Conservation (phyloP, 2,329 filamentous ascomycete species). For the Nigrospora osmanthi region DNA sequence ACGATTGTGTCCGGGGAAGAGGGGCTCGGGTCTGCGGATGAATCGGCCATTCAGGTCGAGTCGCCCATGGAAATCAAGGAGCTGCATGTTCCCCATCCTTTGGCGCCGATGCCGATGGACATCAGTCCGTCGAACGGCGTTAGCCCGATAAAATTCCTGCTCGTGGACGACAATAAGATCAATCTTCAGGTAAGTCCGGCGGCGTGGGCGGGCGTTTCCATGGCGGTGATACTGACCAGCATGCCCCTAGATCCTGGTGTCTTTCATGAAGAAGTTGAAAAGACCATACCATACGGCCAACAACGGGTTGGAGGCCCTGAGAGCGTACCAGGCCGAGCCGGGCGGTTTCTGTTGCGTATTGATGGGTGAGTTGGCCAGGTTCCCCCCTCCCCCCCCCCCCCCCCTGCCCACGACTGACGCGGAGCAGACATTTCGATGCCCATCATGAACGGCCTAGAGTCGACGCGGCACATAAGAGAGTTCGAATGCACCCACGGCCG, state of each 20-base stretch:
- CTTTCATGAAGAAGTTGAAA: slow-evolving; percentile 22
- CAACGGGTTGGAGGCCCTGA: slow-evolving; percentile 29
- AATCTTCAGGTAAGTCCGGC: slow-evolving; percentile 19
- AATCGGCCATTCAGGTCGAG: background rate
- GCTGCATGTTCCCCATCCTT: too few species aligned
- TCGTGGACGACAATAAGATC: slow-evolving; percentile 33
- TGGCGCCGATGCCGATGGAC: too few species aligned
- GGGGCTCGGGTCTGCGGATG: background rate
- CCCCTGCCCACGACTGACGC: background rate
- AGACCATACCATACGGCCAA: slow-evolving; percentile 21
- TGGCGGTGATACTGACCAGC: background rate
- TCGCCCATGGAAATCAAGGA: too few species aligned
- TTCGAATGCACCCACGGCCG: slow-evolving; percentile 29
- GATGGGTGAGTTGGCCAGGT: slow-evolving; percentile 4
- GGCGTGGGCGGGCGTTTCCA: slow-evolving; percentile 1
- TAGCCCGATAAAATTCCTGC: slow-evolving; percentile 14
- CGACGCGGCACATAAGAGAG: slow-evolving; percentile 29
- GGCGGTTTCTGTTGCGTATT: slow-evolving; percentile 6
- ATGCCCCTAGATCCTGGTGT: slow-evolving; percentile 14
- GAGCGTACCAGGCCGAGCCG: slow-evolving; percentile 17
- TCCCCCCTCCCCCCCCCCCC: background rate
- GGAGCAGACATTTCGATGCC: slow-evolving; percentile 35
- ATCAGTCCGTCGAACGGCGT: too few species aligned
- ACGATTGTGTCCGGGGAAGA: too few species aligned
- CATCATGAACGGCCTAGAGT: slow-evolving; percentile 31